A percentile compares a stretch with the other conserved stretches of the same genome.
These are phyloP conservation scores for Pezicula rhizophila DNA, from an alignment of 2,329 filamentous ascomycete species.

Conservation along the genomic window DNA sequence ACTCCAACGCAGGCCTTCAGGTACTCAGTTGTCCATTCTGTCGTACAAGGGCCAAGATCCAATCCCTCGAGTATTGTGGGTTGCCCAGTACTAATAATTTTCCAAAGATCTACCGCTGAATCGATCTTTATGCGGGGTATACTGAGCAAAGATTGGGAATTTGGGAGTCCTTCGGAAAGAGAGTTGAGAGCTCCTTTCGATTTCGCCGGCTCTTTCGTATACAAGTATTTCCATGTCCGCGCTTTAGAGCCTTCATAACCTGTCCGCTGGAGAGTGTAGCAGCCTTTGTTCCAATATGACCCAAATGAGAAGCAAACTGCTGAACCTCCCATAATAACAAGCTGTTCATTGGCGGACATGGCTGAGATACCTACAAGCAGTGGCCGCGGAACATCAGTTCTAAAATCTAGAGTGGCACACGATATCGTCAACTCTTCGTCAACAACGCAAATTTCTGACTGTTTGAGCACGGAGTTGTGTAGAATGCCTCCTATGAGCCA, in stretches of 20 bases:
- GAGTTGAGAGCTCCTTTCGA: neutral
- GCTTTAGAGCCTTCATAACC: neutral
- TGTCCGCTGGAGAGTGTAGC: conserved; percentile 13
- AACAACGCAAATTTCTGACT: conserved; percentile 43
- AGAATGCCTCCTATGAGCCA: conserved; percentile 40
- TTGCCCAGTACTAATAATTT: conserved; percentile 48
- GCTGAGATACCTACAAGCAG: conserved; percentile 66
- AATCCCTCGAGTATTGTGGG: conserved; percentile 62
- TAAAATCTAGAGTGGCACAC: neutral
- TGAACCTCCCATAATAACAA: conserved; percentile 70
- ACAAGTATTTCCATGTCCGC: conserved; percentile 15
- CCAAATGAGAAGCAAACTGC: conserved; percentile 90
- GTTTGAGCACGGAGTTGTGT: conserved; percentile 34
- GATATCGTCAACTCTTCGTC: neutral
- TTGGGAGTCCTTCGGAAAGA: neutral
- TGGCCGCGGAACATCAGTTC: conserved; percentile 42
- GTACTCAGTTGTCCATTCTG: conserved; percentile 63
- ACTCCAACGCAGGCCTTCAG: conserved; percentile 55
- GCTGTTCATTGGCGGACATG: conserved; percentile 36
- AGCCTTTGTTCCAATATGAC: conserved; percentile 69
- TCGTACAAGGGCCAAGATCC: conserved; percentile 60
- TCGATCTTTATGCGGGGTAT: conserved; percentile 49
- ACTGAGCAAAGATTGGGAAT: conserved; percentile 6
- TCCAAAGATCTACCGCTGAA: conserved; percentile 50
- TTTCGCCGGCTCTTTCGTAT: conserved; percentile 12